Evolutionary conservation across 2,329 filamentous ascomycete genomes (phyloP), one percentile per base, ranked within the genome.

Genomic region (Fusarium sororula): DNA sequence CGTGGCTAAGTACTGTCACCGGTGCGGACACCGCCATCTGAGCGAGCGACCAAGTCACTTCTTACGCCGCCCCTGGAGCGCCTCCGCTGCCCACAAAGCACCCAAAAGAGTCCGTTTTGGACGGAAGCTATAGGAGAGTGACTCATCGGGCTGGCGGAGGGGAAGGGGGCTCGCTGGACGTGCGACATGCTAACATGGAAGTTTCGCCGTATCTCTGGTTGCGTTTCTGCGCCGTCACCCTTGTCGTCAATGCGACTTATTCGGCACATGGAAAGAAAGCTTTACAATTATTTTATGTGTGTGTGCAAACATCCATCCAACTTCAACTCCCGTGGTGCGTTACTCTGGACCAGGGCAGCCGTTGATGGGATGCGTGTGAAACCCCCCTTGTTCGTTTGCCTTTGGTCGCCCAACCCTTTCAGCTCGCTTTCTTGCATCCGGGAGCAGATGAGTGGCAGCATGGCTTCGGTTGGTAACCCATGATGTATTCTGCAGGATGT

Each of bases 251-350:
- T 76, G 73, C 61, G 60, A 69, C 62, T 68, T 58, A 66, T 68
- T 75, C 75, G 73, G 75, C 75, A 77, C 75, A 76, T 77, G 66
- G 53, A 70, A 57, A 56, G 55, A 72, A 57, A 54, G 53, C 53
- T 73, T 28, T 37, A 30, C 56, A 51, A 59, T 66, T 63, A 63
- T 72, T 74, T 73, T 14, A 18, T n/a, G 20, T 47, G 63, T 59
- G 41, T 66, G 44, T 68, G 57, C 45, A 47, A 70, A 62, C 32
- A 38, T 58, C 50, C 56, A 73, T 44, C 56, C 67, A 72, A 63
- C 54, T 45, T 57, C 57, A 73, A 77, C 73, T 77, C 74, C 75
- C 75, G 66, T 68, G 47, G 66, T 73, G 66, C 50, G 61, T 57
- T 75, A 64, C 61, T 65, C 63, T 59, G 26, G 60, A 72, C 66